Percentiles rank a stretch among this genome's conserved stretches.
Conservation (phyloP, 1,284 basidiomycete species). For the Bjerkandera adusta region DNA sequence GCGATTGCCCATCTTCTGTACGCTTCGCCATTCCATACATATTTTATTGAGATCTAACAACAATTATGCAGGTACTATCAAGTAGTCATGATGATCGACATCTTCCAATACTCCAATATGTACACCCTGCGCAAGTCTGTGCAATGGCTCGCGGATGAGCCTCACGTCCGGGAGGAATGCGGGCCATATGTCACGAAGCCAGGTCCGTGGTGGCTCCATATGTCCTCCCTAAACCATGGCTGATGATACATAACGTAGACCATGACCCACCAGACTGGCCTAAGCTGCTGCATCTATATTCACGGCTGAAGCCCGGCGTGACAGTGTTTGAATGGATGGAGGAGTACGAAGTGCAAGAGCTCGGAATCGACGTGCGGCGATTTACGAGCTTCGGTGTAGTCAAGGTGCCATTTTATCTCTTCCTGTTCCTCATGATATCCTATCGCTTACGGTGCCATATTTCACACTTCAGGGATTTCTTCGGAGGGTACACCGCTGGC, state of each 20-base stretch:
- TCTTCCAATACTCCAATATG: slow-evolving; percentile 98
- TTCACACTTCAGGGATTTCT: slow-evolving; percentile 86
- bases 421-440: background rate
- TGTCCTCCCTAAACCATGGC: no score
- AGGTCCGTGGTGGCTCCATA: slow-evolving; percentile 36
- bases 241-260: slow-evolving; percentile 2
- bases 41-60: background rate
- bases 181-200: slow-evolving; percentile 84
- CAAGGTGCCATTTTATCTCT: slow-evolving; percentile 52
- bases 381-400: slow-evolving; percentile 99
- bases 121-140: slow-evolving; percentile 87
- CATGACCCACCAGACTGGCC: slow-evolving; percentile 71
- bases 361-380: slow-evolving; percentile 87
- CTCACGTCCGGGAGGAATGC: slow-evolving; percentile 84
- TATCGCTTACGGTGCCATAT: slow-evolving; percentile 4
- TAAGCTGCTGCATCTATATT: slow-evolving; percentile 81
- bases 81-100: slow-evolving; percentile 94
- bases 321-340: slow-evolving; percentile 92
- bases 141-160: slow-evolving; percentile 81
- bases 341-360: slow-evolving; percentile 62
- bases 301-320: slow-evolving; percentile 80
- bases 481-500: slow-evolving; percentile 90
- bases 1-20: slow-evolving; percentile 93
- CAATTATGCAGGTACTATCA: slow-evolving; percentile 74
- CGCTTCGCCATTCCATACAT: slow-evolving; percentile 26